A percentile compares a stretch with the other conserved stretches of the same genome.
Evolutionary conservation across 139 green algal species (phyloP).

Genomic region (Penium margaritaceum): DNA sequence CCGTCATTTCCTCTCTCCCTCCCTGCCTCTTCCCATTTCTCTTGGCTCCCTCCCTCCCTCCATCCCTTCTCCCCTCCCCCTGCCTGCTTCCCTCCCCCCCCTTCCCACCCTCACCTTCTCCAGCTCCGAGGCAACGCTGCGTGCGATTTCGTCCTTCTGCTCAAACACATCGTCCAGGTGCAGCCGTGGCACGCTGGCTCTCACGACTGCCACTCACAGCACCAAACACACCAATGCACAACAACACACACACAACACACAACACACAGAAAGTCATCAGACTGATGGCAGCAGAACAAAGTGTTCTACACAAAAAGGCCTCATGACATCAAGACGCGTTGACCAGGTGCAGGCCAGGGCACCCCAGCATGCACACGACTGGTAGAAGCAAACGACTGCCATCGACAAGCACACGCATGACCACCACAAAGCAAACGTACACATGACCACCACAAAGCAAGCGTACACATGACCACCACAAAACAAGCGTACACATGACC

Average conservation of each 20-base stretch:
- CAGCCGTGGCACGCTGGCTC: slow-evolving; percentile 62
- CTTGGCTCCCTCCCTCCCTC: no score
- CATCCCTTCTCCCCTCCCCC: no score
- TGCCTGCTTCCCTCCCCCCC: no score
- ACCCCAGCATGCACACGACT: background rate
- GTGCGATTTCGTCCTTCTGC: slow-evolving; percentile 82
- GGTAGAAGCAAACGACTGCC: background rate
- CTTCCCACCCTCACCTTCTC: slow-evolving; percentile 57
- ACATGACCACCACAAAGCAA: no score
- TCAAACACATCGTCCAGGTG: slow-evolving; percentile 53
- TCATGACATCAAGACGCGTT: background rate
- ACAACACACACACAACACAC: background rate
- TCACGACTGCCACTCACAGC: slow-evolving; percentile 54
- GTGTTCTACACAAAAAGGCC: no score
- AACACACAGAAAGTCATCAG: background rate
- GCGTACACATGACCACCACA: no score
- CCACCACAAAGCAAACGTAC: no score
- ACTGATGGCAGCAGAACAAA: no score
- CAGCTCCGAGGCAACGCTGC: slow-evolving; percentile 63
- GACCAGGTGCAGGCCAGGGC: background rate
- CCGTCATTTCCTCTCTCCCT: no score
- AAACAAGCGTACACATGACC: no score
- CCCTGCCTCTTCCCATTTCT: no score
- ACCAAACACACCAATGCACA: background rate
- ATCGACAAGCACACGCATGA: no score